Evolutionary conservation across 352 stramenopile species (phyloP), one percentile per base, ranked within the genome.

Genomic region (Pythium volutum): DNA sequence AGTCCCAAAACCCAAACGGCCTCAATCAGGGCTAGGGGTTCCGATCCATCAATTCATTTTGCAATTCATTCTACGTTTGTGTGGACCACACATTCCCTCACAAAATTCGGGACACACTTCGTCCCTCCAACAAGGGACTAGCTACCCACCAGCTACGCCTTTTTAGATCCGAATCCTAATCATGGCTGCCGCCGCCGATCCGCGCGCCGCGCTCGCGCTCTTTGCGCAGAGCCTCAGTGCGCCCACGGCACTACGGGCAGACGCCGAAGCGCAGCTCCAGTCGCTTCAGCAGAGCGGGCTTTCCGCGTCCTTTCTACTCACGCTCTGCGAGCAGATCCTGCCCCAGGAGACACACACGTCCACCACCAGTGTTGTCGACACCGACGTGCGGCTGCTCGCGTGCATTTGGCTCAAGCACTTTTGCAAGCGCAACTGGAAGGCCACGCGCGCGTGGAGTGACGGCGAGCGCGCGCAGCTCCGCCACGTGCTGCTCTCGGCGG

Each of bases 321-420:
- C 58, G 15, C 51, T 92, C 52, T 70, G 90, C 18, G 64, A 80
- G 23, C 71, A 80, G 36, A 70, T 73, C 23, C 71, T 89, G 15
- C 64, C 76, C 9, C 49, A 79, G 8, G 72, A 71, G 2, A 69
- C 66, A 18, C 55, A 54, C 59, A 63, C 16, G 31, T 47, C 31
- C 74, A 78, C 34, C 52, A 51, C 81, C 34, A 43, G 45, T 0
- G 43, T 60, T 0, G 31, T 81, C 27, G 79, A 89, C 54, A 38
- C 65, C 16, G 67, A 87, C 62, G 55, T 88, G 65, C 79, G 82
- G 43, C 72, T 94, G 16, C 64, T 90, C 45, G 78, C 76, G 25
- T 75, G 82, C 49, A 69, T 94, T 15, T 94, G 84, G 82, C 74
- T 94, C 49, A 94, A 94, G 66, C 76, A 93, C 29, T 76, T 74